These are phyloP conservation scores for Musa acuminata DNA, from an alignment of 176 grass and related monocot species.

Conservation along the genomic window DNA sequence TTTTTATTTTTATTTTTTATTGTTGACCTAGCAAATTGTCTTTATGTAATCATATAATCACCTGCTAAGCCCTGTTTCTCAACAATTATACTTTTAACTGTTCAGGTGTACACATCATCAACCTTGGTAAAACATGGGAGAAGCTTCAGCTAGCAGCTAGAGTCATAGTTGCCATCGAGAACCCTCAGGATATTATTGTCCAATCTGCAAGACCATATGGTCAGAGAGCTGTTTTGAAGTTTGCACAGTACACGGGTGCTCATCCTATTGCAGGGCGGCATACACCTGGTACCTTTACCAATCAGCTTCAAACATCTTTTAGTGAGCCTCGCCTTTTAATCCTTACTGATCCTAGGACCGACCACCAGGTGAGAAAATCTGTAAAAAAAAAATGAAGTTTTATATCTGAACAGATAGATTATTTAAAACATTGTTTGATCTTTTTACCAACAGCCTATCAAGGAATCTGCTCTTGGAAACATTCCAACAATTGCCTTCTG, in stretches of 20 bases:
- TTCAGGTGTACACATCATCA: conserved; percentile 13
- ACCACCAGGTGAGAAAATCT: conserved; percentile 9
- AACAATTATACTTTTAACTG: background rate
- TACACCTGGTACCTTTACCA: conserved; percentile 15
- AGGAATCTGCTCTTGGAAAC: conserved; percentile 12
- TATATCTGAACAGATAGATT: background rate
- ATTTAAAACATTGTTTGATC: background rate
- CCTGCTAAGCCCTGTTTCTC: no score
- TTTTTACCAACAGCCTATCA: conserved; percentile 11
- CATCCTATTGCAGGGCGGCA: conserved; percentile 16
- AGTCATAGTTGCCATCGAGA: conserved; percentile 15
- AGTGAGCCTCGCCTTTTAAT: conserved; percentile 12
- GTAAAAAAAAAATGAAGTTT: background rate
- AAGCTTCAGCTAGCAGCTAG: conserved; percentile 14
- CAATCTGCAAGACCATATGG: conserved; percentile 16
- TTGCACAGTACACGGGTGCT: conserved; percentile 15
- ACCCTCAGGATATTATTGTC: conserved; percentile 13
- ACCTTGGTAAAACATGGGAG: conserved; percentile 17
- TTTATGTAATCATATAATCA: background rate
- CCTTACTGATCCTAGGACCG: conserved; percentile 12
- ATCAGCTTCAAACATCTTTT: conserved; percentile 15
- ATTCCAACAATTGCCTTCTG: conserved; percentile 19
- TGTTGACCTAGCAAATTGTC: background rate
- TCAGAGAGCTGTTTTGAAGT: conserved; percentile 17
- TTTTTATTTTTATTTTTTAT: background rate